These are phyloP conservation scores for Backusella tarrabulga DNA, from an alignment of 192 early-diverging fungal genomes.

Conservation along the genomic window DNA sequence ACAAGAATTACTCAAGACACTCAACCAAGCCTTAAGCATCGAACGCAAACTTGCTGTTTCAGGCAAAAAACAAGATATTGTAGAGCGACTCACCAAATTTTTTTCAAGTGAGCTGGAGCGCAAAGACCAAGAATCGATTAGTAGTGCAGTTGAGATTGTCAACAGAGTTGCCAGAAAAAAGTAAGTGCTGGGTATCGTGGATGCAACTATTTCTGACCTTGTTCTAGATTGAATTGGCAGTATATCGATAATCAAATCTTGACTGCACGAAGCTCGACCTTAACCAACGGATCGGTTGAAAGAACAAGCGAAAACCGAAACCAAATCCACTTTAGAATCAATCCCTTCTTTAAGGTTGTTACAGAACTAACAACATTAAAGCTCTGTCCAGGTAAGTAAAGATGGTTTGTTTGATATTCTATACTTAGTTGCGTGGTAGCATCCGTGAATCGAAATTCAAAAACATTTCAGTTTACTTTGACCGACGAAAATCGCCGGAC, in stretches of 20 bases:
- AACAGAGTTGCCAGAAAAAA: slow-evolving; percentile 8
- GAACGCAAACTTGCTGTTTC: background rate
- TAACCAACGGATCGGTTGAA: background rate
- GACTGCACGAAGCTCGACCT: background rate
- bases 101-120: background rate
- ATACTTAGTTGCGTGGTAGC: background rate
- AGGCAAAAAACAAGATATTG: background rate
- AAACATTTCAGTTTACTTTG: background rate
- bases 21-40: background rate
- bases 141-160: background rate
- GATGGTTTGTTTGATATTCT: background rate
- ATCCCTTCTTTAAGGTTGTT: background rate
- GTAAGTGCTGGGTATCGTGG: background rate
- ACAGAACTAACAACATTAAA: background rate
- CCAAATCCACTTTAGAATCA: background rate
- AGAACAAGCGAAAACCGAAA: background rate
- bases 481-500: background rate
- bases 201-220: background rate
- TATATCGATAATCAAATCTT: background rate
- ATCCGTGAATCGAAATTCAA: background rate
- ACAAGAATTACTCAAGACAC: background rate
- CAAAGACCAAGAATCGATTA: background rate
- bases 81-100: background rate
- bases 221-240: background rate
- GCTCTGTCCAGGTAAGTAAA: background rate